Conservation (phyloP, 768 basidiomycete genomes). For the Trametes coccinea region DNA sequence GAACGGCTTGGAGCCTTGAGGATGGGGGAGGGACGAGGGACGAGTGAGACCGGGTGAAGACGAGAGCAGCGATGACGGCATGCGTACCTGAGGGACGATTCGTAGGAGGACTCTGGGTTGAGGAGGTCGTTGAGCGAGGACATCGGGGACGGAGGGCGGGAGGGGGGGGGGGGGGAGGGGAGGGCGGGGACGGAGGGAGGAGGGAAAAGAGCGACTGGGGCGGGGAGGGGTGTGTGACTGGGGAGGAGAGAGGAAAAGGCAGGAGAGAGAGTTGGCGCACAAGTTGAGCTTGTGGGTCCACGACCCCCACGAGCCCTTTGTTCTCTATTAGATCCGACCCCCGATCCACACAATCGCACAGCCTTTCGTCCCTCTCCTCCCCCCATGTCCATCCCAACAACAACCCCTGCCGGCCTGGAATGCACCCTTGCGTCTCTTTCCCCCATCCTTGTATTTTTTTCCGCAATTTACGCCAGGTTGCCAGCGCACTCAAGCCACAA, state of each 20-base stretch:
- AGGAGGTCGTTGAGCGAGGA: slow-evolving; percentile 33
- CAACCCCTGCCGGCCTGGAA: slow-evolving; percentile 7
- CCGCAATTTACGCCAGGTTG: slow-evolving; percentile 7
- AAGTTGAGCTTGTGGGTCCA: slow-evolving; percentile 32
- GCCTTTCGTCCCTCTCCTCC: slow-evolving; percentile 8
- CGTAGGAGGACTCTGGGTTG: slow-evolving; percentile 30
- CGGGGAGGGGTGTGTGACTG: slow-evolving; percentile 21
- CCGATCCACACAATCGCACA: slow-evolving; percentile 25
- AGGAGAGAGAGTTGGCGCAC: slow-evolving; percentile 24
- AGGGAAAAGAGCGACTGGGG: slow-evolving; percentile 11
- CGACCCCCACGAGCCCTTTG: slow-evolving; percentile 27
- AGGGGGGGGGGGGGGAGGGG: slow-evolving; percentile 14
- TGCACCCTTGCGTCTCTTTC: background rate
- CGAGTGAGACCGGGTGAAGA: slow-evolving; percentile 10
- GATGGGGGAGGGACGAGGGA: background rate
- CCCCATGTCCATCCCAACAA: slow-evolving; percentile 7
- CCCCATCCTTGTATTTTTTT: slow-evolving; percentile 10
- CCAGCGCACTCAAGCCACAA: slow-evolving; percentile 23
- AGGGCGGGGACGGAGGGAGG: slow-evolving; percentile 18
- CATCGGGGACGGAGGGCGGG: slow-evolving; percentile 21
- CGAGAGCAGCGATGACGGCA: background rate
- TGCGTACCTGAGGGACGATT: slow-evolving; percentile 26
- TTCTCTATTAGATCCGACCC: slow-evolving; percentile 28
- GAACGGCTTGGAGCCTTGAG: slow-evolving; percentile 18
- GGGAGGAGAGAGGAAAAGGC: slow-evolving; percentile 28